These are phyloP conservation scores for Sporisorium sorghi DNA, from an alignment of 1,284 basidiomycete genomes.

Conservation along the genomic window DNA sequence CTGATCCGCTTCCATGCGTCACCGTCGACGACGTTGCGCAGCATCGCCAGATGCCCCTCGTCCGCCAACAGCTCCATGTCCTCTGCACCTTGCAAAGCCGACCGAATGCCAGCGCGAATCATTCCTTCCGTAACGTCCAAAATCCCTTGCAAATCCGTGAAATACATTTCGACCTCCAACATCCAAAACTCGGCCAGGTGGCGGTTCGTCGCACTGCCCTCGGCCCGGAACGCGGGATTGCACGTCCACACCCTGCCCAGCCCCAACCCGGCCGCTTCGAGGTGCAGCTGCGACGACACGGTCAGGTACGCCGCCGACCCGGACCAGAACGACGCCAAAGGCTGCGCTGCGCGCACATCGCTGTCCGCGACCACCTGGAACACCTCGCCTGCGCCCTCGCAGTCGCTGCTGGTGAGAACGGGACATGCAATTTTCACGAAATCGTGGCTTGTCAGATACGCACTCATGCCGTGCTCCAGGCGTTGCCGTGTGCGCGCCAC, in stretches of 20 bases:
- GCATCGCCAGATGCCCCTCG: background rate
- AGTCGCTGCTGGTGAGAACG: conserved; percentile 88
- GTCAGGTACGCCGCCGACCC: conserved; percentile 81
- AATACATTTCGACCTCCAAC: conserved; percentile 81
- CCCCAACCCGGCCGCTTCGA: conserved; percentile 82
- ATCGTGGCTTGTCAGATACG: conserved; percentile 71
- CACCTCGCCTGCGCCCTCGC: conserved; percentile 96
- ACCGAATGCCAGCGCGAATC: conserved; percentile 33
- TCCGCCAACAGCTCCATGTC: conserved; percentile 44
- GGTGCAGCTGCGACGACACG: conserved; percentile 93
- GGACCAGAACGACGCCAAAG: conserved; percentile 51
- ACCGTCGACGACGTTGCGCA: background rate
- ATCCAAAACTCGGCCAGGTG: conserved; percentile 99
- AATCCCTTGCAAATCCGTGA: conserved; percentile 40
- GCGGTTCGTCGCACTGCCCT: conserved; percentile 85
- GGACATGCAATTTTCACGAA: conserved; percentile 87
- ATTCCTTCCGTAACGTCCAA: conserved; percentile 50
- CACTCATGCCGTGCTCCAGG: conserved; percentile 43
- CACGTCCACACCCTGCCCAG: conserved; percentile 88
- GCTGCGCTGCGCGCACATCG: conserved; percentile 25
- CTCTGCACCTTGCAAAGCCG: conserved; percentile 26
- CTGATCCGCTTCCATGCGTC: conserved; percentile 78
- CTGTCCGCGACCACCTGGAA: conserved; percentile 77
- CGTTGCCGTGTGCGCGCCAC: conserved; percentile 45
- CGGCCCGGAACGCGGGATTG: conserved; percentile 91